Evolutionary conservation across 1,284 basidiomycete genomes (phyloP), one percentile per base, ranked within the genome.

Genomic region (Cystobasidiaceae sp.): DNA sequence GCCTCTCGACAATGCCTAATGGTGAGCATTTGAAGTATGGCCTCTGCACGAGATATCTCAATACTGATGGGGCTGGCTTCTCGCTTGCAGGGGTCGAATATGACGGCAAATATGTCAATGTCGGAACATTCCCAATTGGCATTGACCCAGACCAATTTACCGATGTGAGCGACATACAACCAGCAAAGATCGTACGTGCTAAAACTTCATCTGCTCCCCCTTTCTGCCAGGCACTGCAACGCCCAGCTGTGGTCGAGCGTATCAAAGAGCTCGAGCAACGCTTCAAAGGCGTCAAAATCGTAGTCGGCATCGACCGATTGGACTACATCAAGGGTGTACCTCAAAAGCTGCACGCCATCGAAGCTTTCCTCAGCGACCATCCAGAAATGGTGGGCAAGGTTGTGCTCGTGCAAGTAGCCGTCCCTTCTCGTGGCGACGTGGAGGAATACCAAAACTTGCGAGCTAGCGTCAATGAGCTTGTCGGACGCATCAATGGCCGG

Each of bases 281-380:
- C 45, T 98, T 97, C 77, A 85, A 87, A 48, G 93, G 90, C 51
- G 90, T 93, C 75, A 97, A 97, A 79, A 87, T 98, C 75, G 97
- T 98, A 75, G 92, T 98, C 67, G 96, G 94, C 64, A 94, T 98
- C 41, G 96, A 98, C 77, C 86, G 94, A 46, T 82, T 98, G 56
- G 96, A 98, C 77, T 98, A 98, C 79, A 98, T 98, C 86, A 98
- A 98, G 82, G 94, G 94, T 74, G 92, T 98, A 28, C 94, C 94
- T 2, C 67, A 98, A 77, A 98, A 98, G 78, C 80, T 98, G 60
- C 93, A 97, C 76, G 94, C 91, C 0, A 83, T 98, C 63, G 96
- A 98, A 76, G 85, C 94, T 43, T 98, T 98, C 83, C 82, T 98
- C 43, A 86, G 88, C 21, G 93, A 97, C 71, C 93, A 98, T 76